These are phyloP conservation scores for Allomyces arbusculus DNA, from an alignment of 192 early-diverging fungal genomes.

Conservation along the genomic window DNA sequence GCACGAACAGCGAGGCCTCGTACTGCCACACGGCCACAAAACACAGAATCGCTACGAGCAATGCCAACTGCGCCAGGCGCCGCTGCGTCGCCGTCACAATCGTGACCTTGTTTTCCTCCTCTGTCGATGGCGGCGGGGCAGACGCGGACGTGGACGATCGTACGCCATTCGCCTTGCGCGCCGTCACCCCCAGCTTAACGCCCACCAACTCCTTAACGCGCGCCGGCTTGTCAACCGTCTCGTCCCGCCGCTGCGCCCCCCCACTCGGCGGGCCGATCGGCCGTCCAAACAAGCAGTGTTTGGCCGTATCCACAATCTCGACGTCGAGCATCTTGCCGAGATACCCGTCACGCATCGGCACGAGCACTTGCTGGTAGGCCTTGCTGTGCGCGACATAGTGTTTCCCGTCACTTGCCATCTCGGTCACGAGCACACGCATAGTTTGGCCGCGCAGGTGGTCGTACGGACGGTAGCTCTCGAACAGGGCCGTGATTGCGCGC, in stretches of 20 bases:
- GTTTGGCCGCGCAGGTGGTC: conserved; percentile 7
- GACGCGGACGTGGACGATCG: not conserved
- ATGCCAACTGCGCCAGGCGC: not conserved
- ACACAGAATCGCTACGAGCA: not conserved
- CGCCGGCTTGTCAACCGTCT: no score
- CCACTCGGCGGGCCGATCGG: not conserved
- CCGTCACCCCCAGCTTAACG: not conserved
- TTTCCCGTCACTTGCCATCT: conserved; percentile 19
- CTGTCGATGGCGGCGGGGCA: no score
- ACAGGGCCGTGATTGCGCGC: conserved; percentile 16
- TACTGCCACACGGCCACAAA: not conserved
- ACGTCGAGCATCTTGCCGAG: not conserved
- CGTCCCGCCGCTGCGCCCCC: no score
- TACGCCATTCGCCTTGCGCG: not conserved
- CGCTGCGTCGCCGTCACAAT: not conserved
- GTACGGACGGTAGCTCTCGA: conserved; percentile 20
- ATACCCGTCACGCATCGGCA: conserved; percentile 5
- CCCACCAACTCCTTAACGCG: no score
- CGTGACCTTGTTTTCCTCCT: no score
- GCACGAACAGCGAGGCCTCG: not conserved
- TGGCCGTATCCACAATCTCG: not conserved
- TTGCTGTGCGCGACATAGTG: conserved; percentile 30
- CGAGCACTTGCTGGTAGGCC: conserved; percentile 25
- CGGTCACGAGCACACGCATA: conserved; percentile 22
- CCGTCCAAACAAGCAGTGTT: not conserved